Conservation (phyloP, 805 yeast genomes). For the Saccharomycopsis babjevae region DNA sequence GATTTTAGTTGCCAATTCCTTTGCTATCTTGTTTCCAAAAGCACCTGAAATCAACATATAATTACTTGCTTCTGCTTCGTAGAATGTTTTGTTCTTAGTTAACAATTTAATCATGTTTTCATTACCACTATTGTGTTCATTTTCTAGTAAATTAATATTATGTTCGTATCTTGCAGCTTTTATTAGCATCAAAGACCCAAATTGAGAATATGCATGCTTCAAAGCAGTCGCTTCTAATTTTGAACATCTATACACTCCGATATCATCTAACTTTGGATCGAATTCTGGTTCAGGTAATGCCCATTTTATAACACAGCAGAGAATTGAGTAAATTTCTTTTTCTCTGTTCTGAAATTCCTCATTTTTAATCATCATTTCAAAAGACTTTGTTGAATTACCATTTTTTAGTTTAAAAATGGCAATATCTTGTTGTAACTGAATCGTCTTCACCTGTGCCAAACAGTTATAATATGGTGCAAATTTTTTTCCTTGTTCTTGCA, state of each 20-base stretch:
- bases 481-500: background rate
- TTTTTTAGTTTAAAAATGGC: background rate
- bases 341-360: background rate
- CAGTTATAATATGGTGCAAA: background rate
- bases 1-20: slow-evolving; percentile 2
- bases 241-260: background rate
- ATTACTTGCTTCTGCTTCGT: slow-evolving; percentile 8
- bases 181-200: slow-evolving; percentile 3
- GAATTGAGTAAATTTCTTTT: background rate
- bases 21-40: slow-evolving; percentile 6
- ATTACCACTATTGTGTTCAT: background rate
- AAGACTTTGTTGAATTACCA: background rate
- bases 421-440: background rate
- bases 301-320: slow-evolving; percentile 2
- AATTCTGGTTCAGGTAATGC: slow-evolving; percentile 1
- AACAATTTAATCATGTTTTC: background rate
- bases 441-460: background rate
- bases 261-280: background rate
- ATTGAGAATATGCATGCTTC: slow-evolving; percentile 6
- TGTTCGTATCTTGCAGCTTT: slow-evolving; percentile 7
- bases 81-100: background rate
- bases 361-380: background rate
- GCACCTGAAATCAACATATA: slow-evolving; percentile 6
- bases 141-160: background rate
- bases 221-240: slow-evolving; percentile 6